phyloP scores from a whole-genome alignment of 129 eudicot genomes.

The Apium graveolens region DNA sequence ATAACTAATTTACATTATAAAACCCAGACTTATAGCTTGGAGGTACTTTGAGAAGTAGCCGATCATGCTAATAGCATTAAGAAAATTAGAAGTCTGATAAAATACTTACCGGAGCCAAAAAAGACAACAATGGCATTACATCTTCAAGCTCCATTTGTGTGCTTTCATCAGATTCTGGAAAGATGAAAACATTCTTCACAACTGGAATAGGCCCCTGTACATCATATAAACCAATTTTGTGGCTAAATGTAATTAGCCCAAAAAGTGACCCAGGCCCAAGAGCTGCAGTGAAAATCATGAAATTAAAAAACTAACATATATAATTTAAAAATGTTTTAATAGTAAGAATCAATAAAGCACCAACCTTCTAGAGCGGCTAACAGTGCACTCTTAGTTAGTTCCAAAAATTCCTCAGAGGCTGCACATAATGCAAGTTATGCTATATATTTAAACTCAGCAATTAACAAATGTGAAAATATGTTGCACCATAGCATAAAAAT shows the following conservation, averaged over 20 bases:
- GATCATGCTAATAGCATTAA: not conserved
- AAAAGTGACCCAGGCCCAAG: conserved; percentile 93
- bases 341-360: conserved; percentile 16
- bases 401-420: conserved; percentile 97
- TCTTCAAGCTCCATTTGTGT: conserved; percentile 78
- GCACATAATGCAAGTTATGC: conserved; percentile 11
- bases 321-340: not conserved
- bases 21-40: not conserved
- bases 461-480: not conserved
- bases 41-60: not conserved
- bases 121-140: conserved; percentile 90
- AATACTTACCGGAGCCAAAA: conserved; percentile 88
- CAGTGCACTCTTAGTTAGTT: conserved; percentile 93
- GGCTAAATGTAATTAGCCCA: conserved; percentile 97
- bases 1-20: not conserved
- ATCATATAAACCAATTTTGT: conserved; percentile 86
- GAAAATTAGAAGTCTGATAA: not conserved
- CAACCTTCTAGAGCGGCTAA: conserved; percentile 95
- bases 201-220: conserved; percentile 98
- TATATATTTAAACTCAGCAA: not conserved
- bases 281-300: conserved; percentile 39
- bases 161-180: conserved; percentile 56
- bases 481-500: not conserved
- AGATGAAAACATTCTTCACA: conserved; percentile 84
- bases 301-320: conserved; percentile 4